Evolutionary conservation across 192 early-diverging fungal genomes (phyloP), one percentile per base, ranked within the genome.

Genomic region (Chytriomyces sp.): DNA sequence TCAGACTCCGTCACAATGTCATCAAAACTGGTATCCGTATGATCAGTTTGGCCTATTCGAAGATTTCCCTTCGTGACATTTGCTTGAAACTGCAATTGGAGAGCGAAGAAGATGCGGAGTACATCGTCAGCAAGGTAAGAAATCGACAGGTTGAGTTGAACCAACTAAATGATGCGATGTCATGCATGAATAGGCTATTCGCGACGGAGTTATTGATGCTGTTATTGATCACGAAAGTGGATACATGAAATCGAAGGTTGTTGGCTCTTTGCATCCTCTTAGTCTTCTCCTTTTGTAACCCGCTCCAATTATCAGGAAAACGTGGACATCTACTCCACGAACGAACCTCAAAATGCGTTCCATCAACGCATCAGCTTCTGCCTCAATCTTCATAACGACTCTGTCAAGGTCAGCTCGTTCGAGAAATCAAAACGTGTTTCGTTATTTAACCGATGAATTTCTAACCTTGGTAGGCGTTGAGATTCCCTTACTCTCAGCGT

Each of bases 121-220:
- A 95, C 85, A 98, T 99, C 83, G 96, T 99, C 1, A 94, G 95
- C 26, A 99, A 99, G 80, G 83, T 85, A 77, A 20, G 28, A 16
- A 78, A 2, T 57, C 5, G 2, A 35, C 35, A 35, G 35, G 35
- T 35, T 35, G 35, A 10, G 45, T 64, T 7, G 24, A 50, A 23
- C 44, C 61, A 18, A 69, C 20, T 43, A 3, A 13, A 61, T 26
- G 24, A 59, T 35, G 2, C 1, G 35, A 35, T 35, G 4, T 35
- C 2, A 35, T 35, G 4, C 35, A 35, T 35, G 4, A 23, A 67
- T 59, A 85, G 86, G 94, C 98, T 24, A 97, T 99, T 73, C 91
- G 96, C 64, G 98, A 99, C 77, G 98, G 97, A 65, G 97, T 99
- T 18, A 97, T 99, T 84, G 96, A 97, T 84, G 98, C 97, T n/a